These are phyloP conservation scores for Aspergillus tubingensis DNA, from an alignment of 2,329 filamentous ascomycete genomes.

Conservation along the genomic window DNA sequence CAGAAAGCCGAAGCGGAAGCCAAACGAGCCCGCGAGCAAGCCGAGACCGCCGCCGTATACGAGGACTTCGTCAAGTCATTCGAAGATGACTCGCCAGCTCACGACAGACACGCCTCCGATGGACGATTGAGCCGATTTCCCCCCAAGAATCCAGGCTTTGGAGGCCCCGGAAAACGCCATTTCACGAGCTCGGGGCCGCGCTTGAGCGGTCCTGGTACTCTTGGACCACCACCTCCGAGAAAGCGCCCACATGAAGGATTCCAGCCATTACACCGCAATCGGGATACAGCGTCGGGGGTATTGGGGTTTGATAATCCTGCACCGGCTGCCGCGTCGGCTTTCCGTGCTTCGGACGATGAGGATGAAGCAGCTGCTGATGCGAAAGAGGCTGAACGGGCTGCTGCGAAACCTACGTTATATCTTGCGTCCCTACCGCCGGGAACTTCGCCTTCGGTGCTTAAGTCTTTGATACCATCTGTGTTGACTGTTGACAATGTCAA, in stretches of 20 bases:
- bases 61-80: conserved; percentile 81
- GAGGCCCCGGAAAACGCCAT: conserved; percentile 60
- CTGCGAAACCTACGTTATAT: conserved; percentile 58
- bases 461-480: conserved; percentile 52
- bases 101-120: conserved; percentile 23
- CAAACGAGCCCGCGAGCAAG: conserved; percentile 79
- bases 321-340: conserved; percentile 38
- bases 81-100: conserved; percentile 44
- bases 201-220: conserved; percentile 52
- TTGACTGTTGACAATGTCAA: conserved; percentile 73
- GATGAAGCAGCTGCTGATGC: conserved; percentile 43
- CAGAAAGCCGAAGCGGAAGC: conserved; percentile 88
- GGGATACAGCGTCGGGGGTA: conserved; percentile 40
- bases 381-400: conserved; percentile 49
- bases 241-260: conserved; percentile 49
- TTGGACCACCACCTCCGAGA: conserved; percentile 48
- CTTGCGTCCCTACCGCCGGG: conserved; percentile 56
- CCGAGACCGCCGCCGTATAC: conserved; percentile 83
- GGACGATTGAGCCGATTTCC: conserved; percentile 30
- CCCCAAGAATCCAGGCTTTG: conserved; percentile 38
- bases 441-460: conserved; percentile 53
- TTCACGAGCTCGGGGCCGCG: conserved; percentile 53
- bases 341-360: conserved; percentile 48
- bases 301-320: conserved; percentile 43
- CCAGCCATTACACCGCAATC: conserved; percentile 39